phyloP scores from a whole-genome alignment of 2,329 filamentous ascomycete species.

The Gnomoniopsis sp. region DNA sequence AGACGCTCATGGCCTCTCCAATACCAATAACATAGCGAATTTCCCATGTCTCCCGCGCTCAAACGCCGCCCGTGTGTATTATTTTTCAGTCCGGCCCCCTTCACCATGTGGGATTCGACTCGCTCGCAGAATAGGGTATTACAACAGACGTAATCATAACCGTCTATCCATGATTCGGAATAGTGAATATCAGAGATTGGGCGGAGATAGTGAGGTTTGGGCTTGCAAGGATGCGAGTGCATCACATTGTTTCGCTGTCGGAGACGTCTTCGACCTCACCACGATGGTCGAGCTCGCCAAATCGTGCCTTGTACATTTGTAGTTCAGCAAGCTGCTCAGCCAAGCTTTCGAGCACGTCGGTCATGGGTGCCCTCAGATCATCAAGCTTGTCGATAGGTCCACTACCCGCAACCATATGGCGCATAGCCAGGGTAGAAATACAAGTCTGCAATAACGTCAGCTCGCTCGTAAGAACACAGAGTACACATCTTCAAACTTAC shows the following conservation, averaged over 20 bases:
- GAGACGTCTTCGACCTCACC: constrained; percentile 23
- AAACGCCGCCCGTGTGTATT: not conserved
- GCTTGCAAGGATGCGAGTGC: constrained; percentile 3
- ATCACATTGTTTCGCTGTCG: constrained; percentile 35
- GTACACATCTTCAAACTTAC: constrained; percentile 50
- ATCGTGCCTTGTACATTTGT: constrained; percentile 54
- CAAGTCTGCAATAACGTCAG: constrained; percentile 58
- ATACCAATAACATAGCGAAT: constrained; percentile 4
- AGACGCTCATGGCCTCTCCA: constrained; percentile 12
- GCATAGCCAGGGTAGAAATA: constrained; percentile 72
- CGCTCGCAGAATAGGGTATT: constrained; percentile 1
- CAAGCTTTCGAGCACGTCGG: constrained; percentile 63
- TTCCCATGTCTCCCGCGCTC: not conserved
- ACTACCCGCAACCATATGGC: constrained; percentile 73
- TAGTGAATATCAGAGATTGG: not conserved
- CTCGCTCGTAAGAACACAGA: not conserved
- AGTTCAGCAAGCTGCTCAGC: constrained; percentile 61
- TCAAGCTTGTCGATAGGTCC: constrained; percentile 59
- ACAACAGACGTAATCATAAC: constrained; percentile 10
- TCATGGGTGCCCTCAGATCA: constrained; percentile 75
- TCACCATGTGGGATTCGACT: not conserved
- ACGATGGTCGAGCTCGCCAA: constrained; percentile 38
- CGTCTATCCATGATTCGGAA: not conserved
- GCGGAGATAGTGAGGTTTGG: not conserved
- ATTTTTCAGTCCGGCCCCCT: not conserved